Evolutionary conservation across 192 early-diverging fungal genomes (phyloP), one percentile per base, ranked within the genome.

Genomic region (Mycoemilia scoparia): DNA sequence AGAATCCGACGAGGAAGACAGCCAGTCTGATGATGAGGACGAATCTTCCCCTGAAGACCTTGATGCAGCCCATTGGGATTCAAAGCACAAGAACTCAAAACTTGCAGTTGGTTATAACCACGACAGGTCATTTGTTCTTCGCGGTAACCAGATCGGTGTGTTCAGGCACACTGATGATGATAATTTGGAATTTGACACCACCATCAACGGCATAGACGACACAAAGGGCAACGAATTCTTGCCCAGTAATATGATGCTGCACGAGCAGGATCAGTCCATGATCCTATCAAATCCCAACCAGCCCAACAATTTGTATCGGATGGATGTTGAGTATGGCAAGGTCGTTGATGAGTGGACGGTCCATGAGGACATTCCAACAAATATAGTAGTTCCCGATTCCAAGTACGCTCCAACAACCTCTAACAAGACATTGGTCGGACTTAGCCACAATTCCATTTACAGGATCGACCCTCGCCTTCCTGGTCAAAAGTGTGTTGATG

Each of bases 301-400:
- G 25, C 49, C 66, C 15, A 57, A 82, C 41, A 76, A 68, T 23
- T 61, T 89, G 31, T 89, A 73, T 67, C 70, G 67, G 38, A 85
- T 96, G 87, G 90, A 96, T 53, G 54, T 96, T 19, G 82, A 87
- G 47, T 60, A 63, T 46, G 90, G 86, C 22, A 79, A 87, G 58
- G 73, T 96, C 10, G 90, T 90, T 8, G 87, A 96, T 37, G 83
- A 91, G 57, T 96, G 84, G 83, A 73, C 76, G 21, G 67, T 88
- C 25, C 73, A 86, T 34, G 78, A 84, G 29, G 45, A 76, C 26
- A 50, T 81, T n/a, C 65, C 67, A 5, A 70, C 74, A 2, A 57
- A 65, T 36, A 66, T 73, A 28, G 64, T 91, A 12, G 59, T 80
- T 9, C 79, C 84, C 0, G 71, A 64, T 24, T 48, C 54, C 39